These are phyloP conservation scores for Trifolium fragiferum DNA, from an alignment of 306 rosid genomes.

Conservation along the genomic window DNA sequence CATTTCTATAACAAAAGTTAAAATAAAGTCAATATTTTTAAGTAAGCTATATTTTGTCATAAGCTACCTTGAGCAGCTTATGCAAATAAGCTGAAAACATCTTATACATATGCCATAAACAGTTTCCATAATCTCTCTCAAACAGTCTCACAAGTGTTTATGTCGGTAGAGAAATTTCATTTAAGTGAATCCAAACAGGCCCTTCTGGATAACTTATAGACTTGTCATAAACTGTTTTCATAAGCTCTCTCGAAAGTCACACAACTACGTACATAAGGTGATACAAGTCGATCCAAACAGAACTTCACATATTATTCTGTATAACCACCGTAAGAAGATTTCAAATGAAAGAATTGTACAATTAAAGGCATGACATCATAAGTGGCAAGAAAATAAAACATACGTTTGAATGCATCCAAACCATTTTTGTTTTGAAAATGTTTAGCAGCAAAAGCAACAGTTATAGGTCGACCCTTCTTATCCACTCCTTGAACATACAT, in stretches of 20 bases:
- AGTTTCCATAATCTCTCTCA: neutral
- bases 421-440: slow-evolving; percentile 57
- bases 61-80: neutral
- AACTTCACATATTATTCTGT: neutral
- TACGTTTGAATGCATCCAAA: slow-evolving; percentile 56
- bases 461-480: slow-evolving; percentile 66
- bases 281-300: neutral
- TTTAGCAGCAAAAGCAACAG: slow-evolving; percentile 53
- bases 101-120: neutral
- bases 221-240: neutral
- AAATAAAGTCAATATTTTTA: neutral
- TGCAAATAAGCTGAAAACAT: neutral
- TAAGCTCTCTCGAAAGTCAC: neutral
- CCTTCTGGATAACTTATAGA: neutral
- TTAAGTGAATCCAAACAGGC: neutral
- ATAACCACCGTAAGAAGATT: neutral
- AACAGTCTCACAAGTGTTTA: neutral
- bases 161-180: neutral
- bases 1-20: neutral
- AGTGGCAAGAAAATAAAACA: slow-evolving; percentile 2
- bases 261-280: neutral
- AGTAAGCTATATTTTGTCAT: neutral
- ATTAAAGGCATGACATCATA: neutral
- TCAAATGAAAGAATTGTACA: neutral
- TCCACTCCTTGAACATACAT: slow-evolving; percentile 58